phyloP scores from a whole-genome alignment of 805 yeast species.

The Kodamaea laetipori region DNA sequence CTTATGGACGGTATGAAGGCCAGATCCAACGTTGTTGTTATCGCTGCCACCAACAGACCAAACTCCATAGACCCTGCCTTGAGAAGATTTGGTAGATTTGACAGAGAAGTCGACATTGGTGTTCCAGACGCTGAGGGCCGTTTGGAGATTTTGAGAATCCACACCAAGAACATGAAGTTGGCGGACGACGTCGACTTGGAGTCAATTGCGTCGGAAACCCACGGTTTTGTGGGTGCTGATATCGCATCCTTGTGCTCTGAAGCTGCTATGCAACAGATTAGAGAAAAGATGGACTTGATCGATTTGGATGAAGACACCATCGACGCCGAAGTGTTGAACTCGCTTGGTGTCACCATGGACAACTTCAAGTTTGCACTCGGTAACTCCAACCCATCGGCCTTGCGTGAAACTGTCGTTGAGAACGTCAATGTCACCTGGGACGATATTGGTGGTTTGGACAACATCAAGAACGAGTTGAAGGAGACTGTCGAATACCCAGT shows the following conservation, averaged over 20 bases:
- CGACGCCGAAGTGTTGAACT: conserved; percentile 94
- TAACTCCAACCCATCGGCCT: conserved; percentile 96
- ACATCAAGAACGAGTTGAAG: conserved; percentile 93
- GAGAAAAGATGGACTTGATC: conserved; percentile 98
- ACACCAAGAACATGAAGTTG: conserved; percentile 97
- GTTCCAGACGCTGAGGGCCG: conserved; percentile 99
- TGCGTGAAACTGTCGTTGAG: conserved; percentile 99
- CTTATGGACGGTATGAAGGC: conserved; percentile 99
- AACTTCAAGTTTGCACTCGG: conserved; percentile 97
- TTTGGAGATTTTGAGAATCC: conserved; percentile 93
- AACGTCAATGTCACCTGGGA: conserved; percentile 99
- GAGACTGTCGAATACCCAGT: conserved; percentile 99
- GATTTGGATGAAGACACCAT: conserved; percentile 95
- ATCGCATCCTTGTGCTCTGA: conserved; percentile 98
- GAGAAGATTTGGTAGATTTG: conserved; percentile 84
- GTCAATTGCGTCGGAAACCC: conserved; percentile 94
- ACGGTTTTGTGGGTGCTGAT: conserved; percentile 99
- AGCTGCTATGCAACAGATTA: conserved; percentile 99
- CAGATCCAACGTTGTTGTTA: conserved; percentile 96
- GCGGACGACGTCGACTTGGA: conserved; percentile 95
- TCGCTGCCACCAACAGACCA: conserved; percentile 95
- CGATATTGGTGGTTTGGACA: conserved; percentile 98
- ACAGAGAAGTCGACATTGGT: conserved; percentile 84
- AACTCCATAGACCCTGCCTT: conserved; percentile 84
- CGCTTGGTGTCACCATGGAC: conserved; percentile 98